A percentile compares a stretch with the other conserved stretches of the same genome.
phyloP scores from a whole-genome alignment of 2,329 filamentous ascomycete genomes.

The Fusarium sp. region DNA sequence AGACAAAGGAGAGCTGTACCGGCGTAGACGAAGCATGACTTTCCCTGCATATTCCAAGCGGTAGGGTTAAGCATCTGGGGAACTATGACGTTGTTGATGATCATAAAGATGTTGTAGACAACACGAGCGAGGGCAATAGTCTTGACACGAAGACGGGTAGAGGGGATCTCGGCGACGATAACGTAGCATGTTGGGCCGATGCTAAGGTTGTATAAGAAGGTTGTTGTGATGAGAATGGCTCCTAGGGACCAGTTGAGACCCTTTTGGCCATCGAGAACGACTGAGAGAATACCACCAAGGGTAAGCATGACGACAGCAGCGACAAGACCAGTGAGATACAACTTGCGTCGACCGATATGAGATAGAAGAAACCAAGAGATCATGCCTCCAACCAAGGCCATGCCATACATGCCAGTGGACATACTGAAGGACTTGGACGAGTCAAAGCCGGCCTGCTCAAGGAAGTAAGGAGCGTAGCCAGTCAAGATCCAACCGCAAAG shows the following conservation, averaged over 20 bases:
- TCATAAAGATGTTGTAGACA: conserved; percentile 29
- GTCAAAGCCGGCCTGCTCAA: conserved; percentile 52
- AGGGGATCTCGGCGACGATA: conserved; percentile 50
- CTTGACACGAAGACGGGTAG: conserved; percentile 51
- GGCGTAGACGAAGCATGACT: conserved; percentile 36
- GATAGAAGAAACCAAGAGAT: conserved; percentile 53
- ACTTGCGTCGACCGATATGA: conserved; percentile 49
- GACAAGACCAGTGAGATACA: conserved; percentile 50
- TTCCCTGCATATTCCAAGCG: conserved; percentile 39
- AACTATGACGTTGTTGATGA: conserved; percentile 39
- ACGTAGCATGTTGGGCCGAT: conserved; percentile 45
- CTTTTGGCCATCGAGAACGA: conserved; percentile 39
- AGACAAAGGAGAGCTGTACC: conserved; percentile 32
- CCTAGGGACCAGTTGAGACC: conserved; percentile 48
- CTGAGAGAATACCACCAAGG: conserved; percentile 51
- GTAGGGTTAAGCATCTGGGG: conserved; percentile 41
- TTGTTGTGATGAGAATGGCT: conserved; percentile 51
- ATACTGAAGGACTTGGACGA: conserved; percentile 51
- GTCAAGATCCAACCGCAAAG: conserved; percentile 34
- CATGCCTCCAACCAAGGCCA: conserved; percentile 52
- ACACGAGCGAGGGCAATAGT: conserved; percentile 51
- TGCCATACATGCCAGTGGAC: conserved; percentile 49
- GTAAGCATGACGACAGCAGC: conserved; percentile 46
- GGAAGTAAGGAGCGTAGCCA: conserved; percentile 49
- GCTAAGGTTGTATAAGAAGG: conserved; percentile 47